Conservation (phyloP, 441 rosid species). For the Euphorbia celastroides region DNA sequence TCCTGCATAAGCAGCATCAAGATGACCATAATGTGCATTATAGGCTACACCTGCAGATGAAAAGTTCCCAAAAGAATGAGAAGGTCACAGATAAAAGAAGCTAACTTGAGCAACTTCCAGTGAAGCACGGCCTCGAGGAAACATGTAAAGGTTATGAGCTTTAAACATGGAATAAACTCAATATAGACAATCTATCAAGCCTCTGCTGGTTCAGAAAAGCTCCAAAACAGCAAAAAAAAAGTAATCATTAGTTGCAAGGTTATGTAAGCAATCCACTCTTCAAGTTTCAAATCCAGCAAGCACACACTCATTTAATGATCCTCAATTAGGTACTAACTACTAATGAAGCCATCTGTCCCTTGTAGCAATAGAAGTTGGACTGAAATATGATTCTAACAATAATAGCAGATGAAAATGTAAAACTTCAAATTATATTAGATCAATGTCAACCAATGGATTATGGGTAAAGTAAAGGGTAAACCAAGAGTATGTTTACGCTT, state of each 20-base stretch:
- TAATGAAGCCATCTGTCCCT: not conserved
- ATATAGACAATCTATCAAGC: not conserved
- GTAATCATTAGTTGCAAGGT: not conserved
- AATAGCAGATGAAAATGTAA: not conserved
- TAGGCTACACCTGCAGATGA: conserved; percentile 47
- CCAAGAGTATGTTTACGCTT: not conserved
- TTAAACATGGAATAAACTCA: not conserved
- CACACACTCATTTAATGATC: not conserved
- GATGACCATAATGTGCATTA: conserved; percentile 52
- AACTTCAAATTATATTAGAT: not conserved
- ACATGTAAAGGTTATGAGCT: not conserved
- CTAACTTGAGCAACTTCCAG: not conserved
- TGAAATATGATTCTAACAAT: not conserved
- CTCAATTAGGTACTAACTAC: conserved; percentile 8
- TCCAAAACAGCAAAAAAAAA: not conserved
- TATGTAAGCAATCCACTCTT: not conserved
- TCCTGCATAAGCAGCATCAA: conserved; percentile 61
- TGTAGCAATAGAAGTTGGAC: not conserved
- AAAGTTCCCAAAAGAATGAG: not conserved
- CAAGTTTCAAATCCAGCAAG: not conserved
- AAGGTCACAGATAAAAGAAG: not conserved
- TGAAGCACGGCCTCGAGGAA: not conserved
- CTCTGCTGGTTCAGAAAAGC: not conserved
- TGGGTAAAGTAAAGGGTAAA: not conserved
- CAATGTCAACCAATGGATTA: not conserved